Base-by-base conservation (phyloP, 2,329 filamentous ascomycete species). In the Aspergillus chevalieri region DNA sequence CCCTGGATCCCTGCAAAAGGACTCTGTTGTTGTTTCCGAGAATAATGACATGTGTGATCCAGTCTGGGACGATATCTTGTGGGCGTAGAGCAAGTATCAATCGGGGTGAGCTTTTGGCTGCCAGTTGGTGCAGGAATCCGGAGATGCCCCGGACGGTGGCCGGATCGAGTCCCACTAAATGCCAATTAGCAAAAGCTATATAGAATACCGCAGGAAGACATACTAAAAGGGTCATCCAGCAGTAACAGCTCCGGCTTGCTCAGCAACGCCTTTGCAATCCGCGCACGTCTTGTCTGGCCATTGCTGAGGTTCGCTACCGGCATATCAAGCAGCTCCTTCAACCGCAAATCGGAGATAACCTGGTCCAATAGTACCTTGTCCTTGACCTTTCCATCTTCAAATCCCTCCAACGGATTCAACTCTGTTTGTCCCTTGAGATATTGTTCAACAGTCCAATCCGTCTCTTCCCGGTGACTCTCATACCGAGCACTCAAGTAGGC, bases 221-320 rank as follows among this genome's bases (percentile, higher is more conserved):
- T 65, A 81, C 77, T 95, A 64, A 96, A 96, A 1, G 93, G 92
- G 60, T 95, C 92, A 69, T 98, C 93, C 2, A 95, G 76, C 47
- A 97, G 76, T 52, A 98, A 65, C 9, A 95, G 78, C 67, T 94
- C 87, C 0, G 93, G 93, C 47, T 79, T 79, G 6, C 77, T 83
- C 51, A 97, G 76, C 46, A 98, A 71, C 0, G 91, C 90, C 59
- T 89, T 87, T 2, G 90, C 93, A 57, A 98, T 95, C 53, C 89
- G 82, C 6, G 92, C 87, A 48, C 93, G 77, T 55, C 92, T 78
- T 6, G 87, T 92, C 70, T 98, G 93, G 0, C 93, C 93, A 68
- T 97, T 96, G 65, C 90, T 96, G 48, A 98, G 72, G 65, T 93
- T 95, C 21, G 87, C 82, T 6, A 97, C 87, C 0, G 92, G 91